Base-by-base conservation (phyloP, 179 eudicot genomes). In the Actinidia chinensis region DNA sequence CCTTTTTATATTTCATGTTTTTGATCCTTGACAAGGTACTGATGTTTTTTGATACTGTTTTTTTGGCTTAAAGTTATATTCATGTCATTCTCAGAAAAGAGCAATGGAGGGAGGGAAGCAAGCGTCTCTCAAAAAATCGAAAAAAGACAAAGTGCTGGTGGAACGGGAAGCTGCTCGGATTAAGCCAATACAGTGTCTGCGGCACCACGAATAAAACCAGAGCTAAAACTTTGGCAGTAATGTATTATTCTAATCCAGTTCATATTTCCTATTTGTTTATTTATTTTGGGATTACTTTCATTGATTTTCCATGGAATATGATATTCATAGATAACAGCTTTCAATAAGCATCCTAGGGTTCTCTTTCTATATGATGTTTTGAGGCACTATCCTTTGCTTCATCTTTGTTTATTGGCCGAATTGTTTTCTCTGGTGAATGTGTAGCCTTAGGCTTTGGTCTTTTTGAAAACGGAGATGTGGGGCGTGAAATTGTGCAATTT, bases 161-260 rank as follows among this genome's bases (percentile, higher is more conserved):
- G 89, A 50, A 85, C 90, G 46, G 90, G 92, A 95, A 87, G 66
- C 87, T 82, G 81, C 85, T 63, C 92, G 95, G 73, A 64, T 86
- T 46, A 98, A 95, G 83, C 77, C 63, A 90, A 73, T 68, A 68
- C 85, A 58, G 83, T 86, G 64, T 56, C 93, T 12, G 76, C 83
- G 63, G 92, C 97, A 77, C 95, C 98, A 52, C 89, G 98, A 80
- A 98, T 95, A 76, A 95, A 95, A 86, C 85, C 99, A 8, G 99
- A 93, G 87, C 96, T 95, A 75, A 60, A n/a, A n/a, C 92, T 68
- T 88, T 93, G 85, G 97, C 99, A 76, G 82, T 79, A 84, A 89
- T 92, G 98, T 95, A 91, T 76, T 78, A 71, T 63, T 82, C 64
- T n/a, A 50, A 69, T 46, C 80, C 44, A 51, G 48, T 69, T 78